Evolutionary conservation across 1,284 basidiomycete genomes (phyloP), one percentile per base, ranked within the genome.

Genomic region (Leccinum angustisporum): DNA sequence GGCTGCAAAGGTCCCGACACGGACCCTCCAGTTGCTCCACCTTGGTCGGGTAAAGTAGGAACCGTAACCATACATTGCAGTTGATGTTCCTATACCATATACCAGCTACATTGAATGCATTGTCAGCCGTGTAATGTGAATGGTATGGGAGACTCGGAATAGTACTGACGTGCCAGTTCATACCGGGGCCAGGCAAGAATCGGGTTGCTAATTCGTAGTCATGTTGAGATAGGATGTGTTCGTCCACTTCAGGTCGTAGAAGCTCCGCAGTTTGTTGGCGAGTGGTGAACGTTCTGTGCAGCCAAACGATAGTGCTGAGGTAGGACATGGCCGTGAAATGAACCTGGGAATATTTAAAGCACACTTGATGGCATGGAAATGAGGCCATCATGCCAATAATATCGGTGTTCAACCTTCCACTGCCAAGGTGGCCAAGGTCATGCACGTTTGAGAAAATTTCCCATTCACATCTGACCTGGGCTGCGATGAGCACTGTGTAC

Each of bases 201-300:
- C 70, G 67, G 61, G 77, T 67, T 18, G 85, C 82, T 14, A 80
- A 72, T 3, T 83, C 76, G 70, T 81, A 88, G 76, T 90, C 88
- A 56, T 79, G 79, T 30, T 67, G 69, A 8, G 83, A 79, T 58
- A 90, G 75, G 60, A 79, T 77, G 18, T 83, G 84, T 31, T 78
- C 75, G 48, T 88, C 84, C 52, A 83, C 78, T 67, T 89, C 83
- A 52, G 86, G 86, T 9, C 77, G 75, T 43, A 90, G 78, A 58
- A 89, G 83, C 33, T 76, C 71, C 60, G 76, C 72, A 1, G 79
- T 69, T 27, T 67, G 69, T 57, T 70, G 67, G 58, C 69, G 75
- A 34, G 75, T 75, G 56, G 63, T 66, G 67, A 82, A 83, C 4
- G 75, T 78, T 53, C 66, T 63, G 61, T 77, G 76, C 30, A 82